Base-by-base conservation (phyloP, 2,329 filamentous ascomycete species). In the Ceratocystis colombiana region DNA sequence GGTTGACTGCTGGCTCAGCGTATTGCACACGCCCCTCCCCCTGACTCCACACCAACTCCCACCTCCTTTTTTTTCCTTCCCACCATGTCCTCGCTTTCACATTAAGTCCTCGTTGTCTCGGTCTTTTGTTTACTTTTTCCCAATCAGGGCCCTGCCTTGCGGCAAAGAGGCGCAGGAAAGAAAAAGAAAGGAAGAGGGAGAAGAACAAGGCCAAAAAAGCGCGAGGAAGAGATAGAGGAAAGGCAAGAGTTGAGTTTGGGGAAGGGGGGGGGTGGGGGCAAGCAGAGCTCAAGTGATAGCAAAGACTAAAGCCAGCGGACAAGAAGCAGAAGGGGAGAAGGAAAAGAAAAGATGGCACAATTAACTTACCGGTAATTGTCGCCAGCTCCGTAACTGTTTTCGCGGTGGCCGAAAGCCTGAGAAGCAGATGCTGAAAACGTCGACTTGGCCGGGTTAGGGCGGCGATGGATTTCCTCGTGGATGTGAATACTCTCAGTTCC, bases 81-180 rank as follows among this genome's bases (percentile, higher is more conserved):
- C 10, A 7, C 28, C 28, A 30, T 30, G 55, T 37, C 28, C 55
- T 59, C 30, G 55, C 12, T 41, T 41, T 41, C 37, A 41, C 37
- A 41, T 15, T 41, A 41, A 41, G 37, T 15, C 10, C 37, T 41
- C 37, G 37, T 41, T 59, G 62, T 64, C 62, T 46, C 45, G 62
- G 62, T 64, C 62, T 48, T 41, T 64, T 64, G 62, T 64, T 64
- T 64, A 50, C 62, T 64, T 33, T 41, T 37, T 53, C 46, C 45
- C 45, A 46, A 33, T 15, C 41, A 65, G 33, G 53, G 48, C 64
- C 37, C 64, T 37, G 12, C 37, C 37, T 41, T 64, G 44, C 25
- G 45, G 37, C 59, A 30, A 48, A 50, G 28, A 46, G 62, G 62
- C 62, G 46, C 62, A 66, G 22, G 72, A 70, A 71, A 74, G 72